Evolutionary conservation across 1,284 basidiomycete genomes (phyloP).

Genomic region (Marasmius tenuissimus): DNA sequence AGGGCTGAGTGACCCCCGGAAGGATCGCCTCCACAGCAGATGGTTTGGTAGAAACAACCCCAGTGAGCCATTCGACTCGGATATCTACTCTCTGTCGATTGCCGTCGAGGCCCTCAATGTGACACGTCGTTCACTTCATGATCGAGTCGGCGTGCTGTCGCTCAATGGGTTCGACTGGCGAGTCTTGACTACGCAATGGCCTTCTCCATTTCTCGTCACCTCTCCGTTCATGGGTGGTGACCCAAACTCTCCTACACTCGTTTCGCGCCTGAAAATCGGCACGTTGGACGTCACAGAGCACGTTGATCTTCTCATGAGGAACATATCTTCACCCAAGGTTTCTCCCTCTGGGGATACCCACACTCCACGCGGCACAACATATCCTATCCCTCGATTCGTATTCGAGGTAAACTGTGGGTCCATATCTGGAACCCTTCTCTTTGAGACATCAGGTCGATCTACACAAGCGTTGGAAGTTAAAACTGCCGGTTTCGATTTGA

Average conservation of each 20-base stretch:
- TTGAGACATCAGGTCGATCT: constrained; percentile 38
- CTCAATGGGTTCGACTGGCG: constrained; percentile 44
- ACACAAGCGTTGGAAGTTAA: constrained; percentile 50
- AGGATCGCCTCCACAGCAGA: constrained; percentile 45
- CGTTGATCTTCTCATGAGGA: constrained; percentile 41
- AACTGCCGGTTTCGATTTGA: constrained; percentile 44
- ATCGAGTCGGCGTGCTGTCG: constrained; percentile 43
- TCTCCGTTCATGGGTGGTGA: constrained; percentile 56
- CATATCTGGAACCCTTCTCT: constrained; percentile 48
- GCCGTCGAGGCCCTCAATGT: constrained; percentile 35
- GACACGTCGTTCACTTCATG: constrained; percentile 33
- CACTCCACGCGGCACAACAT: constrained; percentile 23
- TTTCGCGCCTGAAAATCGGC: constrained; percentile 47
- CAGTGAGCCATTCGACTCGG: constrained; percentile 38
- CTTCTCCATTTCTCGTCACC: constrained; percentile 48
- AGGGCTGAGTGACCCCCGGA: constrained; percentile 46
- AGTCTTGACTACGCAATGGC: constrained; percentile 58
- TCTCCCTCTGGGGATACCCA: constrained; percentile 22
- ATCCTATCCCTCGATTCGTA: constrained; percentile 50
- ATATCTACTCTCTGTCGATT: constrained; percentile 47
- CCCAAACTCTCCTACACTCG: constrained; percentile 57
- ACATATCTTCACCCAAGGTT: constrained; percentile 21
- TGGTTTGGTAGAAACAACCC: constrained; percentile 48
- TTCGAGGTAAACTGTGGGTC: constrained; percentile 49
- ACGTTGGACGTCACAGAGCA: constrained; percentile 51